Base-by-base conservation (phyloP, 495 filamentous ascomycete genomes). In the Entonaema liquescens region DNA sequence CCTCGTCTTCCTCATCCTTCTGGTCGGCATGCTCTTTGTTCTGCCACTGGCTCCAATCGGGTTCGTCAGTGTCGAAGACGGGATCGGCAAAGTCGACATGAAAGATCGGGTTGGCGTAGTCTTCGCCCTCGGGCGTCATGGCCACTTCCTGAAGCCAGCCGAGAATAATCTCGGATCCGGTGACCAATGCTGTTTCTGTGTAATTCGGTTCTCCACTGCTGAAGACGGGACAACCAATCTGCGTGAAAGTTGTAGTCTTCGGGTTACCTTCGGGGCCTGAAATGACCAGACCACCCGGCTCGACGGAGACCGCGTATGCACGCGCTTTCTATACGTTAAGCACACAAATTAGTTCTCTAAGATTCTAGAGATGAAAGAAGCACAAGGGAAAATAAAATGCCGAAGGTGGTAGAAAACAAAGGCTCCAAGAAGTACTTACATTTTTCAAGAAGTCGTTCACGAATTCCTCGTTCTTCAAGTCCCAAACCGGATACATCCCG, bases 241-340 rank as follows among this genome's bases (percentile, higher is more conserved):
- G 59, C 9, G 77, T 79, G 65, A 76, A 79, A 25, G 63, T 68
- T 6, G 56, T 36, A 1, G 73, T 67, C 2, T 68, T 50, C 0
- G 75, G 76, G 60, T 80, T 80, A 19, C 83, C 84, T 0, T 75
- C 57, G 2, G 82, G 75, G 12, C 84, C 84, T 8, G 83, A 76
- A 25, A 91, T 73, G 5, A 80, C 83, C 4, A 77, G 78, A 28
- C 84, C 89, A 1, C 83, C 62, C 0, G 82, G 82, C 12, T 84
- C 75, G 0, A 77, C 9, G n/a, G 85, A 86, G 21, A 85, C 74
- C n/a, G 86, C 67, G 70, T 91, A 93, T 5, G 83, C 88, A 25
- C 90, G 86, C 42, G 82, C 84, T 25, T 88, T 88, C 79, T 90
- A 76, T 11, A 21, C 33, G 23, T 29, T 5, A 26, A 21, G 19